Conservation (phyloP, 1,139 yeast genomes). For the Pichia sp. region DNA sequence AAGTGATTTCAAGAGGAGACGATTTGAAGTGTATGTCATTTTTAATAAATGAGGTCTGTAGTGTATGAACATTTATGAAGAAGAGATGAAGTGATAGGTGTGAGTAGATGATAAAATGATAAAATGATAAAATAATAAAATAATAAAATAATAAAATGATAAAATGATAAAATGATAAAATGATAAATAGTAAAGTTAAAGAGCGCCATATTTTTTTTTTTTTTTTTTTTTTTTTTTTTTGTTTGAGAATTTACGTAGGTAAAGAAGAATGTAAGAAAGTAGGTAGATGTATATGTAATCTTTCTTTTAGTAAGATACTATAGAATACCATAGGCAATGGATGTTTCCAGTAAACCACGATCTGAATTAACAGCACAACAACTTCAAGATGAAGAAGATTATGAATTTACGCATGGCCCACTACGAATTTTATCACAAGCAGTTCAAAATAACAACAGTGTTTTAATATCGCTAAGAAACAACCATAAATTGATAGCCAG, state of each 20-base stretch:
- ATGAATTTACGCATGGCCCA: conserved; percentile 88
- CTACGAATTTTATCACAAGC: conserved; percentile 79
- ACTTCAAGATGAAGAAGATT: conserved; percentile 76
- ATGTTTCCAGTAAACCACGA: not conserved
- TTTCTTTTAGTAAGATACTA: too few species aligned
- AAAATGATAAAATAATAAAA: too few species aligned
- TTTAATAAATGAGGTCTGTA: not conserved
- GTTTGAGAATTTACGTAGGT: too few species aligned
- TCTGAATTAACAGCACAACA: conserved; percentile 78
- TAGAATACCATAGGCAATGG: too few species aligned
- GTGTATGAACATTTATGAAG: not conserved
- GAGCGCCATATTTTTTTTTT: too few species aligned
- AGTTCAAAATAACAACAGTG: conserved; percentile 55
- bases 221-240: too few species aligned
- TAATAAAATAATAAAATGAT: too few species aligned
- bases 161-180: too few species aligned
- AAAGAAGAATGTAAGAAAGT: not conserved
- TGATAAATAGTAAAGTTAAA: too few species aligned
- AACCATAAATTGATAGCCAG: conserved; percentile 86
- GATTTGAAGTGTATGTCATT: not conserved
- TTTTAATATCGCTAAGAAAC: conserved; percentile 84
- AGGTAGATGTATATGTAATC: not conserved
- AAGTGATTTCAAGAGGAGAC: not conserved
- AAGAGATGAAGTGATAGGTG: not conserved
- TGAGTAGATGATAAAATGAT: not conserved